Base-by-base conservation (phyloP, 2,329 filamentous ascomycete genomes). In the Trichoderma sp. region DNA sequence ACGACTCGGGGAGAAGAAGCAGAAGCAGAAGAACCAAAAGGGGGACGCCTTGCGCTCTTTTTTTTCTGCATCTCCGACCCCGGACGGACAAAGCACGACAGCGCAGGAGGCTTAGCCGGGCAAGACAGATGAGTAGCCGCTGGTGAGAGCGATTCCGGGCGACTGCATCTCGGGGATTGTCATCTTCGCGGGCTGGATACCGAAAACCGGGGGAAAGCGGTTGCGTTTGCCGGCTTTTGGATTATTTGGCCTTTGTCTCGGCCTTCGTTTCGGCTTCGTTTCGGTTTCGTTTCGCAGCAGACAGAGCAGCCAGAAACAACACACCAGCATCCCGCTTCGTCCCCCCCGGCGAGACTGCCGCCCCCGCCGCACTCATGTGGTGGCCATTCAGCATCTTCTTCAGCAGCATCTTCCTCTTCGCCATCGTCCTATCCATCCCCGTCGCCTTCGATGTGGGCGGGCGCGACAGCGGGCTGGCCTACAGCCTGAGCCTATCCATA, bases 391-490 rank as follows among this genome's bases (percentile, higher is more conserved):
- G 90, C 78, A 86, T 90, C 78, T 78, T 94, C 74, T 92, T 92
- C 76, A 92, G 92, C 81, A 85, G 90, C 77, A 81, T 92, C 80
- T 98, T 97, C 82, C 89, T 98, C 74, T 86, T 94, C 80, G 92
- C 92, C 81, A 93, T 97, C 79, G 89, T 98, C 77, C 91, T 98
- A 77, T 97, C 93, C 70, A 95, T 99, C 78, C 95, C 95, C 70
- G 90, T 99, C 77, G 92, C 94, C 75, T 98, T 98, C 83, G 95
- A 99, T 87, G 94, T 98, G 76, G 95, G 95, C 78, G 95, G 95
- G 70, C 90, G 93, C 75, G 94, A 95, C 74, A 97, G 93, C 76
- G 95, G 95, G 69, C 86, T 99, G 76, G 94, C 93, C 70, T 98
- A 96, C 83, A 97, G 93, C 77, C 87, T 98, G 64, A 89, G 92